Conservation (phyloP, 805 yeast species). For the Wickerhamiella nectarea region DNA sequence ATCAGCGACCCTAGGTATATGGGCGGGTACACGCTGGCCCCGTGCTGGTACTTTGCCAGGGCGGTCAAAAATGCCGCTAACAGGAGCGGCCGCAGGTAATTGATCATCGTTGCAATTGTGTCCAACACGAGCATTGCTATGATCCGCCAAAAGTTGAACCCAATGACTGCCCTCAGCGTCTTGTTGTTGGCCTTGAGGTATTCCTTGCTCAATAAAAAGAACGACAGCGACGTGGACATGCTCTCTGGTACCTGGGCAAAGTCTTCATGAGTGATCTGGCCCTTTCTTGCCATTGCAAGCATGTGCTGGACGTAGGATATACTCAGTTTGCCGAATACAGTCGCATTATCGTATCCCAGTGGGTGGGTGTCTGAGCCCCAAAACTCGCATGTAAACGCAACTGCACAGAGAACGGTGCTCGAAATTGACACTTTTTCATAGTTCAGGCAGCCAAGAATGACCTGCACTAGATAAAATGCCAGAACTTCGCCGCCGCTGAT, state of each 20-base stretch:
- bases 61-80: slow-evolving; percentile 12
- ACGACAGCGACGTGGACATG: slow-evolving; percentile 5
- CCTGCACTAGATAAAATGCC: neutral
- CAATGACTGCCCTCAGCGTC: slow-evolving; percentile 4
- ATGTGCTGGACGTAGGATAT: slow-evolving; percentile 8
- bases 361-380: slow-evolving; percentile 6
- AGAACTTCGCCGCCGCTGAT: slow-evolving; percentile 3
- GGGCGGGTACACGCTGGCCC: slow-evolving; percentile 2
- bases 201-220: slow-evolving; percentile 5
- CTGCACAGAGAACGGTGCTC: neutral
- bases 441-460: neutral
- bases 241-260: slow-evolving; percentile 11
- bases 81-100: slow-evolving; percentile 13
- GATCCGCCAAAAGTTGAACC: slow-evolving; percentile 6
- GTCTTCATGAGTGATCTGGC: slow-evolving; percentile 11
- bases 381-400: slow-evolving; percentile 1
- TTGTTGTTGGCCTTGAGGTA: slow-evolving; percentile 7
- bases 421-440: neutral
- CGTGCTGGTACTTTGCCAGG: slow-evolving; percentile 5
- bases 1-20: slow-evolving; percentile 7
- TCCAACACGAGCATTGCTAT: neutral
- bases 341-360: slow-evolving; percentile 10
- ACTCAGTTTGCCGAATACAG: slow-evolving; percentile 11
- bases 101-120: slow-evolving; percentile 8
- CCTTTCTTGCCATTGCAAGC: slow-evolving; percentile 5